Percentiles rank a stretch among this genome's conserved stretches.
These are phyloP conservation scores for Saururus chinensis DNA, from an alignment of 164 flowering plant species.

Conservation along the genomic window DNA sequence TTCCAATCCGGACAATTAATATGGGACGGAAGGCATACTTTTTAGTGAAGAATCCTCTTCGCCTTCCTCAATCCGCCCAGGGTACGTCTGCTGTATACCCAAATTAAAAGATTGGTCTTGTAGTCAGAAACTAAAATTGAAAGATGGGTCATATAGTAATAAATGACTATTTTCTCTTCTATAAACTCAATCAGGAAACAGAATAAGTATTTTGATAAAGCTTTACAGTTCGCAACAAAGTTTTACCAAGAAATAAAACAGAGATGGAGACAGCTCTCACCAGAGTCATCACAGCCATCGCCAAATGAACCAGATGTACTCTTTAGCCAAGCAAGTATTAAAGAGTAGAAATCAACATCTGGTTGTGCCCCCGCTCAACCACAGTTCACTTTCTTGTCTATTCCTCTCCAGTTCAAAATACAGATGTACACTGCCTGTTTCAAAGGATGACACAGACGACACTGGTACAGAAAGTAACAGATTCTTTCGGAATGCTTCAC, in stretches of 20 bases:
- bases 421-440: neutral
- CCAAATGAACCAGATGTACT: neutral
- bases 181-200: neutral
- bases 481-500: neutral
- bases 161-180: too few relatives aligned
- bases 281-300: neutral
- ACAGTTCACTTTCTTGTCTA: neutral
- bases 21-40: too few relatives aligned
- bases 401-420: too few relatives aligned
- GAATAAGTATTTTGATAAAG: neutral
- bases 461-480: neutral
- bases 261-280: too few relatives aligned
- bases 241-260: neutral
- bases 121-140: neutral
- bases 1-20: too few relatives aligned
- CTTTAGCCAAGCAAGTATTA: neutral
- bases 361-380: neutral
- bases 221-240: neutral
- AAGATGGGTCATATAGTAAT: neutral
- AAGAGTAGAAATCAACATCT: neutral
- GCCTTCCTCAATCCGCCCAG: too few relatives aligned
- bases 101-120: neutral
- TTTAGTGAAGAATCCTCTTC: too few relatives aligned
- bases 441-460: neutral
- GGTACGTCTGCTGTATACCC: too few relatives aligned